Conservation (phyloP, 257 asterid genomes). For the Solanum appendiculatum region DNA sequence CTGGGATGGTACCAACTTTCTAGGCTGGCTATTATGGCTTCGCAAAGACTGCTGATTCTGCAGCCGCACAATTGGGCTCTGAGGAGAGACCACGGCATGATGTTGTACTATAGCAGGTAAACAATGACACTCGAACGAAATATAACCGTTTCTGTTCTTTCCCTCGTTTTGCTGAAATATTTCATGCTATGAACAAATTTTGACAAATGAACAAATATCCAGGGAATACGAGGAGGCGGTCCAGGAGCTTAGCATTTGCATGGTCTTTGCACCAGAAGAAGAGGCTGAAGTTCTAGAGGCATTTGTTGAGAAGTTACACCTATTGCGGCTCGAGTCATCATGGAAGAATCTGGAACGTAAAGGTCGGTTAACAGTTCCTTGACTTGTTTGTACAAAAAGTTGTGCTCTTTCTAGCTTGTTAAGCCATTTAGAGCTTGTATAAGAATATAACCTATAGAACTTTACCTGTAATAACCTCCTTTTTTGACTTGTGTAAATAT, state of each 20-base stretch:
- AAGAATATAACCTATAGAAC: neutral
- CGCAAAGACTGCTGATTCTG: slow-evolving; percentile 69
- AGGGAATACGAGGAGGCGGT: slow-evolving; percentile 85
- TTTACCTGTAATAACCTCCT: neutral
- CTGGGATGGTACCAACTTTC: slow-evolving; percentile 6
- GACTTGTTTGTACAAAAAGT: slow-evolving; percentile 6
- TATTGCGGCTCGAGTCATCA: slow-evolving; percentile 53
- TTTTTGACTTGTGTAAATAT: neutral
- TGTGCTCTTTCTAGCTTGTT: neutral
- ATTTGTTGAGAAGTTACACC: slow-evolving; percentile 71
- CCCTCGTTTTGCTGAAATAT: neutral
- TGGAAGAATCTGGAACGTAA: slow-evolving; percentile 54
- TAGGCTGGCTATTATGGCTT: slow-evolving; percentile 91
- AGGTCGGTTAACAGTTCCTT: slow-evolving; percentile 42
- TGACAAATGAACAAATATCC: neutral
- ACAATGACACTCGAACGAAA: neutral
- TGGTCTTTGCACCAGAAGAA: slow-evolving; percentile 97
- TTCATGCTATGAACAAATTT: neutral
- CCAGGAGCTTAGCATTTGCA: slow-evolving; percentile 92
- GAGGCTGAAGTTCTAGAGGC: slow-evolving; percentile 66
- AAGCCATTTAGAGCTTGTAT: neutral
- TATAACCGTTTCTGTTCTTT: neutral
- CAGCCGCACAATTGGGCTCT: slow-evolving; percentile 85
- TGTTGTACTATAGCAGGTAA: slow-evolving; percentile 80
- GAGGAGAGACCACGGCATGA: slow-evolving; percentile 86